Base-by-base conservation (phyloP, 73 alveolate species). In the Symbiodinium natans region DNA sequence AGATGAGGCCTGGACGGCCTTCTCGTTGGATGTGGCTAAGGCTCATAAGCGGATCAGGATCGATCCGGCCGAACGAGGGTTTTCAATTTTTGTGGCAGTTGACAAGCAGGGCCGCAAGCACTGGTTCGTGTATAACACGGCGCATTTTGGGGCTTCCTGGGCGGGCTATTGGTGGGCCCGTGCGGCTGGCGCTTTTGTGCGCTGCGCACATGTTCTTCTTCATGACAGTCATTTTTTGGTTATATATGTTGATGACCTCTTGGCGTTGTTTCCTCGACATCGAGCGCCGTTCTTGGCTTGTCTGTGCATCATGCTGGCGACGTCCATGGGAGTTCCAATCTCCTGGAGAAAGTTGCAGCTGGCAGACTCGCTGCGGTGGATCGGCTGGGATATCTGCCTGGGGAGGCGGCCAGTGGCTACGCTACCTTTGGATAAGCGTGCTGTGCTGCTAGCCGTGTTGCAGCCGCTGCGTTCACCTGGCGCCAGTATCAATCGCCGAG, bases 161-260 rank as follows among this genome's bases (percentile, higher is more conserved):
- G 83, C 93, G 0, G 54, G 59, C 41, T 88, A 56, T 17, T 38
- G 95, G 95, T 88, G 82, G 83, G 77, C 38, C n/a, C 77, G 77
- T 17, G 36, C 77, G 9, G 77, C 77, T 59, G 77, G 34, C 13
- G 77, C 77, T 19, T 59, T 59, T 59, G 77, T 59, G 77, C 77
- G 77, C 3, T 3, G 77, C 23, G 77, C 77, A 13, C 77, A 27
- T 8, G 34, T 63, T 2, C 77, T 25, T 29, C 10, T 7, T 17
- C 77, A 63, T 63, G 77, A 8, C 36, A 63, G 77, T 29, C 77
- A 25, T 29, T 63, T 21, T 27, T 5, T 15, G 34, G 77, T 59
- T 33, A 59, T 59, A 1, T 59, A 19, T 27, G 36, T 59, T n/a
- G 36, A 21, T 63, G 77, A 63, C 25, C 10, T 63, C 10, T 63